These are phyloP conservation scores for Stramenopiles sp. DNA, from an alignment of 352 stramenopile species.

Conservation along the genomic window DNA sequence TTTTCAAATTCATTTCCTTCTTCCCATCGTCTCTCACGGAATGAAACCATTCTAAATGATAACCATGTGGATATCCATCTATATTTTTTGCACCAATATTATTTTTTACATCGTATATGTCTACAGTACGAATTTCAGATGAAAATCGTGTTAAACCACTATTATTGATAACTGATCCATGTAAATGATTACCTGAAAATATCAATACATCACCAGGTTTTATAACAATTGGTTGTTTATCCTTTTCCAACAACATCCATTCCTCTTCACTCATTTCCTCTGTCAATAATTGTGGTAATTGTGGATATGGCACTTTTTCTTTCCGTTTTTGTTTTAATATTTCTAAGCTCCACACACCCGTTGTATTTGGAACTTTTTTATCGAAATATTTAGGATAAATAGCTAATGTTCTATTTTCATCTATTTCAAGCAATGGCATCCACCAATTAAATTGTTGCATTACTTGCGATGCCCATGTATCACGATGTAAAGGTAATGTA, in stretches of 20 bases:
- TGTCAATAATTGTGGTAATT: neutral
- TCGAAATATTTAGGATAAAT: conserved; percentile 2
- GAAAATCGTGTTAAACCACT: neutral
- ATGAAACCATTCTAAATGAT: neutral
- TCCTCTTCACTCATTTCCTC: neutral
- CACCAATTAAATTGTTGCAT: neutral
- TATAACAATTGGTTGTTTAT: neutral
- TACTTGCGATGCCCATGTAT: neutral
- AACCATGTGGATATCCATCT: neutral
- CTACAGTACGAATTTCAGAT: neutral
- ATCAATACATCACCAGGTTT: neutral
- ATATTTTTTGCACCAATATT: neutral
- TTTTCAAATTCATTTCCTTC: no score
- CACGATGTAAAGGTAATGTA: neutral
- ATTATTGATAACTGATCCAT: neutral
- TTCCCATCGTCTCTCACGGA: neutral
- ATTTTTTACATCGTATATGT: neutral
- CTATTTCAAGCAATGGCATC: neutral
- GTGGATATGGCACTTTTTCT: neutral
- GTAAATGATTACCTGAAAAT: neutral
- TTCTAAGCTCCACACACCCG: neutral
- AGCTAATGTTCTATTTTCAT: neutral
- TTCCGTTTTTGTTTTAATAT: neutral
- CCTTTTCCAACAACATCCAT: neutral
- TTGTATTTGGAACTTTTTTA: neutral